phyloP scores from a whole-genome alignment of 2,329 filamentous ascomycete species.

The Phoma sp. region DNA sequence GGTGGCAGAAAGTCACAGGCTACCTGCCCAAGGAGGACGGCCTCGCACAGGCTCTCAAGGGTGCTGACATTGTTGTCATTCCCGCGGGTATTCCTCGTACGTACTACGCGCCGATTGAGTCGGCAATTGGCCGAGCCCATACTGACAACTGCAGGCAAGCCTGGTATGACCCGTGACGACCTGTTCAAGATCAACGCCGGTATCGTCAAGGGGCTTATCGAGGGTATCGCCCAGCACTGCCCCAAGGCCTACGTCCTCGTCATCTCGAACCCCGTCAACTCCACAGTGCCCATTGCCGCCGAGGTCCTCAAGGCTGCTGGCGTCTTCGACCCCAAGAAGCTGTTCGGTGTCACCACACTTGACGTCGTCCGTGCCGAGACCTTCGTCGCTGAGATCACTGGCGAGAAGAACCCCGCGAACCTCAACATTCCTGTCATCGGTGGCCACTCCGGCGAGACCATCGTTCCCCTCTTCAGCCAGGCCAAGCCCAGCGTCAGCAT shows the following conservation, averaged over 20 bases:
- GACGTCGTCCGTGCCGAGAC: constrained; percentile 98
- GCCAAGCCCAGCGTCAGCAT: constrained; percentile 79
- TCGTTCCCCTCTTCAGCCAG: constrained; percentile 96
- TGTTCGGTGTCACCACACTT: constrained; percentile 98
- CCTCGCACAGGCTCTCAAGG: constrained; percentile 85
- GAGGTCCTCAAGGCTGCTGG: constrained; percentile 93
- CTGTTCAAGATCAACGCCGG: constrained; percentile 99
- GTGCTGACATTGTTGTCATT: constrained; percentile 95
- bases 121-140: constrained; percentile 3
- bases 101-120: constrained; percentile 12
- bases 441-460: constrained; percentile 97
- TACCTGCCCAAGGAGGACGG: constrained; percentile 86
- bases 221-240: constrained; percentile 83
- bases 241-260: constrained; percentile 95
- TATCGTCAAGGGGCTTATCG: constrained; percentile 92
- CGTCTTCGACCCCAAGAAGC: constrained; percentile 92
- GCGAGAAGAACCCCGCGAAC: constrained; percentile 81
- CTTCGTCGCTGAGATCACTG: constrained; percentile 85
- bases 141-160: constrained; percentile 76
- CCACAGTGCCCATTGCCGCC: constrained; percentile 94
- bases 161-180: constrained; percentile 98
- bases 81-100: constrained; percentile 96
- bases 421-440: constrained; percentile 90
- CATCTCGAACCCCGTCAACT: constrained; percentile 99
- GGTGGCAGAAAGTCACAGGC: constrained; percentile 73